Conservation (phyloP, 129 eudicot species). For the Artemisia argyi region DNA sequence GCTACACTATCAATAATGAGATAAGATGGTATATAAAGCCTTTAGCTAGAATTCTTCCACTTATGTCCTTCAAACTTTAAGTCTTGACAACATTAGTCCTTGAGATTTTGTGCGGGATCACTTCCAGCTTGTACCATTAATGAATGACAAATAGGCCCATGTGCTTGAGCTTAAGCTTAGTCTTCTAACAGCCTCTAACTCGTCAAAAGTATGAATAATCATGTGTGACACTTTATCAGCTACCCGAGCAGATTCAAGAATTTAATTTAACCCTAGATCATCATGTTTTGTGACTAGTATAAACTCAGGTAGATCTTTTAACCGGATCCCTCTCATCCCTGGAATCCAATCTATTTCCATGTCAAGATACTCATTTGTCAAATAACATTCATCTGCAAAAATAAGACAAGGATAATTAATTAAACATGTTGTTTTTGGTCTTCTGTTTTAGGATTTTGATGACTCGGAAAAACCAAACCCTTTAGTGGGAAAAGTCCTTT, state of each 20-base stretch:
- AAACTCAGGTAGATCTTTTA: constrained; percentile 23
- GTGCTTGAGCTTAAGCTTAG: no score
- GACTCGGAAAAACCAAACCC: constrained; percentile 11
- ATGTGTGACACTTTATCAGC: constrained; percentile 24
- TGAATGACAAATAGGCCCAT: no score
- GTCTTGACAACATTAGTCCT: no score
- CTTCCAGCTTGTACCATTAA: no score
- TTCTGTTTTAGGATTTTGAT: background rate
- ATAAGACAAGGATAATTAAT: background rate
- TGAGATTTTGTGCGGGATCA: no score
- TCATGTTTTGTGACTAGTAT: background rate
- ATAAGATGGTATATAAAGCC: no score
- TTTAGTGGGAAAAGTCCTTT: constrained; percentile 28
- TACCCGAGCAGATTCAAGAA: background rate
- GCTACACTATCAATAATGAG: no score
- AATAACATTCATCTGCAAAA: constrained; percentile 28
- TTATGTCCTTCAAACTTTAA: no score
- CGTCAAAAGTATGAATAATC: constrained; percentile 22
- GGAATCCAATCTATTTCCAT: constrained; percentile 29
- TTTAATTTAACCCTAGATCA: background rate
- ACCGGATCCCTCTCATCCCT: constrained; percentile 23
- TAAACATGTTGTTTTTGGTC: no score
- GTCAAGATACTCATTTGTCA: constrained; percentile 20
- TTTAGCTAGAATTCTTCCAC: no score
- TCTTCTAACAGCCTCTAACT: constrained; percentile 14